phyloP scores from a whole-genome alignment of 1,284 basidiomycete genomes.

The Peniophora sp. region DNA sequence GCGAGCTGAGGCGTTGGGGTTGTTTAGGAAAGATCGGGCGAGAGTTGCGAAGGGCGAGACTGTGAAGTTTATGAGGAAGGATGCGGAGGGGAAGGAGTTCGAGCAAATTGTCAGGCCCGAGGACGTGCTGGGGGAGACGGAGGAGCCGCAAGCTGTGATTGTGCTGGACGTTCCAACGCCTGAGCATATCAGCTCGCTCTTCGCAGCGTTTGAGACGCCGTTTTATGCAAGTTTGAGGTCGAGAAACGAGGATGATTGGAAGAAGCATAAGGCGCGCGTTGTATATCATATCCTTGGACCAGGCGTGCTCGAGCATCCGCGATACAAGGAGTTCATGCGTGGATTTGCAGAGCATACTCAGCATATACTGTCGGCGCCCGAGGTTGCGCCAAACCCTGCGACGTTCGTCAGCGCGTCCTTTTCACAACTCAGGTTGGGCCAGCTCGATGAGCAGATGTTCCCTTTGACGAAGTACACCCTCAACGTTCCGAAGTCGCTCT shows the following conservation, averaged over 20 bases:
- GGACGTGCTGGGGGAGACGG: constrained; percentile 48
- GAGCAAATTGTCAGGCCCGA: constrained; percentile 47
- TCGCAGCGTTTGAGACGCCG: constrained; percentile 42
- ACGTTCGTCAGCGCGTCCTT: constrained; percentile 73
- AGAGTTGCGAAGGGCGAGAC: constrained; percentile 45
- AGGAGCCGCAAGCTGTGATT: constrained; percentile 52
- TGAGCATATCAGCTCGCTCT: constrained; percentile 52
- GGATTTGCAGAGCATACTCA: constrained; percentile 27
- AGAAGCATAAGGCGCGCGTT: constrained; percentile 41
- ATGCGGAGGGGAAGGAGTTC: constrained; percentile 28
- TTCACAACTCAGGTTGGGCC: constrained; percentile 64
- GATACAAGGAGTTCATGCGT: constrained; percentile 70
- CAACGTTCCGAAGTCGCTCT: constrained; percentile 29
- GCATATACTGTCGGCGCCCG: constrained; percentile 63
- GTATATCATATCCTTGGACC: constrained; percentile 65
- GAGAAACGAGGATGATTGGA: constrained; percentile 28
- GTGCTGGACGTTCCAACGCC: constrained; percentile 56
- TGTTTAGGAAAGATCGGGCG: constrained; percentile 48
- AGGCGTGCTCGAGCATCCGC: constrained; percentile 58
- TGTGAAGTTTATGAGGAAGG: constrained; percentile 44
- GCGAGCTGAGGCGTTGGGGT: constrained; percentile 59
- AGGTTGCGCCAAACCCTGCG: constrained; percentile 55
- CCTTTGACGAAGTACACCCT: constrained; percentile 52
- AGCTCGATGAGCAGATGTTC: constrained; percentile 73
- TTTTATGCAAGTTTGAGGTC: constrained; percentile 45